Evolutionary conservation across 371 early-diverging fungal species (phyloP).

Genomic region (Syncephalastrum contaminatum): DNA sequence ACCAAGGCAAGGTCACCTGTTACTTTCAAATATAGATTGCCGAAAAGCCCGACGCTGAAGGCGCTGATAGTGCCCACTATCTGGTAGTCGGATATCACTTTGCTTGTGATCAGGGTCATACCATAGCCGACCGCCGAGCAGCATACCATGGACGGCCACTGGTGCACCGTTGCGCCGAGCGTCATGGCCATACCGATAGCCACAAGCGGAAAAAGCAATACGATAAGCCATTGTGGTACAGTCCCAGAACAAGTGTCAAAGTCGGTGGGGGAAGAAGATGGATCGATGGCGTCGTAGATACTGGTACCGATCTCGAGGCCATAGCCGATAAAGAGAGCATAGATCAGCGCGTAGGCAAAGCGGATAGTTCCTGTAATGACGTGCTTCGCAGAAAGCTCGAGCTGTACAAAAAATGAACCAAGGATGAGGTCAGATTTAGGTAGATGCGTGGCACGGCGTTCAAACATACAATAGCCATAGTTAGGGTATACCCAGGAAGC

Average conservation of each 20-base stretch:
- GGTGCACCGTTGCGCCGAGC: slow-evolving; percentile 29
- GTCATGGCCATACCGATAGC: slow-evolving; percentile 34
- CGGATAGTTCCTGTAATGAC: slow-evolving; percentile 79
- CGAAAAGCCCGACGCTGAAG: slow-evolving; percentile 36
- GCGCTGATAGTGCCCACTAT: slow-evolving; percentile 36
- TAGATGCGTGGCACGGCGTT: not conserved
- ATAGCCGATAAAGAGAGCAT: slow-evolving; percentile 71
- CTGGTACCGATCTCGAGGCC: slow-evolving; percentile 70
- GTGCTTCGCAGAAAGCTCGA: slow-evolving; percentile 78
- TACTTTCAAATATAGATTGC: slow-evolving; percentile 36
- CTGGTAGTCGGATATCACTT: slow-evolving; percentile 31
- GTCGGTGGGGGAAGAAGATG: slow-evolving; percentile 15
- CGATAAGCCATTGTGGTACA: slow-evolving; percentile 32
- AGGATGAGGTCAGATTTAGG: not conserved
- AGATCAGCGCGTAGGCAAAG: slow-evolving; percentile 70
- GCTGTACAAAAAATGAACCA: slow-evolving; percentile 20
- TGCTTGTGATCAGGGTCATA: slow-evolving; percentile 25
- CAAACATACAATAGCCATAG: slow-evolving; percentile 59
- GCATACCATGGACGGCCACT: slow-evolving; percentile 37
- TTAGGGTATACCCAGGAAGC: slow-evolving; percentile 68
- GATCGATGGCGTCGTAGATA: slow-evolving; percentile 37
- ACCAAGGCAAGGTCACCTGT: slow-evolving; percentile 36
- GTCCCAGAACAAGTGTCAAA: slow-evolving; percentile 21
- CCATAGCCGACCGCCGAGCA: slow-evolving; percentile 32
- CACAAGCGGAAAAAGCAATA: slow-evolving; percentile 32